phyloP scores from a whole-genome alignment of 768 basidiomycete genomes.

The Tulasnella calospora region DNA sequence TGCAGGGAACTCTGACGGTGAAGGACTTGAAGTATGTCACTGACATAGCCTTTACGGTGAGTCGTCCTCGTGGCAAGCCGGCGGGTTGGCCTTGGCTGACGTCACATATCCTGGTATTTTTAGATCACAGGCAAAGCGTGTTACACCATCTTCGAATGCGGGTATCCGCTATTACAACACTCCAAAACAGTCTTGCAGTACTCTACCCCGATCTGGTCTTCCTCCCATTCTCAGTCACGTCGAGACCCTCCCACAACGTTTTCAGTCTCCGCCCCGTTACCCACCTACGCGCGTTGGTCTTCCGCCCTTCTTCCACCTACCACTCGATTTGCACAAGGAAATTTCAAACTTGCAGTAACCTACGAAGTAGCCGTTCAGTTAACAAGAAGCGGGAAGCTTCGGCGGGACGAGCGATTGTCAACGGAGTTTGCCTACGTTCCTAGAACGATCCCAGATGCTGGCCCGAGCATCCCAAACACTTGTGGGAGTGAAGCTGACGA shows the following conservation, averaged over 20 bases:
- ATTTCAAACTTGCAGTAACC: neutral
- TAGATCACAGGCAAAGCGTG: slow-evolving; percentile 17
- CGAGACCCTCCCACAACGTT: neutral
- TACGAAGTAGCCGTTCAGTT: neutral
- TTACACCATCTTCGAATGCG: neutral
- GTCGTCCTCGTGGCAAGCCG: neutral
- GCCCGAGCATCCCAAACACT: neutral
- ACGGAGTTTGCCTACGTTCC: neutral
- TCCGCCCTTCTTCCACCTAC: slow-evolving; percentile 8
- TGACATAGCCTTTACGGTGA: neutral
- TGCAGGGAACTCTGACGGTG: neutral
- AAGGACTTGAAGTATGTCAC: neutral
- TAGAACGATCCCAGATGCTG: neutral
- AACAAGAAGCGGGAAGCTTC: neutral
- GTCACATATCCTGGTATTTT: slow-evolving; percentile 3
- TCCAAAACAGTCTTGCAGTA: neutral
- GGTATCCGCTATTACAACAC: neutral
- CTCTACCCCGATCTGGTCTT: neutral
- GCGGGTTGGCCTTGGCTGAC: neutral
- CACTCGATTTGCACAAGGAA: neutral
- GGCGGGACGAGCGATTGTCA: neutral
- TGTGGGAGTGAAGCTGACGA: neutral
- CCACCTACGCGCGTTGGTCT: slow-evolving; percentile 1
- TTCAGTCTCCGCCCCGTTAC: slow-evolving; percentile 4
- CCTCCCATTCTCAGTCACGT: neutral